Conservation (phyloP, 371 early-diverging fungal species). For the Syncephalastrum racemosum region DNA sequence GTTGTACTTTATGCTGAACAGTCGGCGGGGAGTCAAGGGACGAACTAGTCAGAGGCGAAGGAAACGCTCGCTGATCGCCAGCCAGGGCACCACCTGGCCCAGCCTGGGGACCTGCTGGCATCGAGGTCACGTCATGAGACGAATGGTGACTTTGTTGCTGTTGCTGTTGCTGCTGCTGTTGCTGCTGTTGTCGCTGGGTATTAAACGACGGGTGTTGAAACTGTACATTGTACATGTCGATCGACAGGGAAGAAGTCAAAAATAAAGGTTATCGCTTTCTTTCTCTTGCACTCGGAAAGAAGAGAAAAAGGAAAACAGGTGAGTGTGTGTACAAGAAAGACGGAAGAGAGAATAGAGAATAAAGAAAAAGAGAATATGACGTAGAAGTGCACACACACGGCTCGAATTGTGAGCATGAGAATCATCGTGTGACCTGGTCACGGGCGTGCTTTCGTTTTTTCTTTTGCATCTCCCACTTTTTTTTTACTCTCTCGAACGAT, state of each 20-base stretch:
- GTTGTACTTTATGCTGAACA: slow-evolving; percentile 14
- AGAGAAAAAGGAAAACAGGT: slow-evolving; percentile 2
- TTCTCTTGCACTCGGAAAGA: slow-evolving; percentile 3
- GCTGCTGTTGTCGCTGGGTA: slow-evolving; percentile 13
- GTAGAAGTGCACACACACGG: slow-evolving; percentile 5
- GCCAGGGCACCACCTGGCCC: slow-evolving; percentile 13
- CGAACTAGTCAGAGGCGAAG: slow-evolving; percentile 38
- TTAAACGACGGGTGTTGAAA: slow-evolving; percentile 21
- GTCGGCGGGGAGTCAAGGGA: slow-evolving; percentile 40
- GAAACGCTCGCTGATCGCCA: slow-evolving; percentile 26
- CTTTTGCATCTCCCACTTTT: slow-evolving; percentile 1
- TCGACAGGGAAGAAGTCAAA: slow-evolving; percentile 5
- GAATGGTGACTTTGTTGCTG: slow-evolving; percentile 13
- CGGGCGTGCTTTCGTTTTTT: slow-evolving; percentile 9
- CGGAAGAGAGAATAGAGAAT: neutral
- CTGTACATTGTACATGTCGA: slow-evolving; percentile 32
- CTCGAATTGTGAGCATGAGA: slow-evolving; percentile 10
- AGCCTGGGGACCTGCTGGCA: neutral
- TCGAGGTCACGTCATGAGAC: slow-evolving; percentile 3
- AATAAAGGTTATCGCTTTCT: slow-evolving; percentile 12
- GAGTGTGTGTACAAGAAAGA: neutral
- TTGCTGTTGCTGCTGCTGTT: slow-evolving; percentile 15
- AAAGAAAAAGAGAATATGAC: slow-evolving; percentile 10
- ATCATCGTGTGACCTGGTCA: slow-evolving; percentile 11
- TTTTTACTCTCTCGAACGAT: no score